Evolutionary conservation across 2,329 filamentous ascomycete species (phyloP), one percentile per base, ranked within the genome.

Genomic region (Penicillium sp.): DNA sequence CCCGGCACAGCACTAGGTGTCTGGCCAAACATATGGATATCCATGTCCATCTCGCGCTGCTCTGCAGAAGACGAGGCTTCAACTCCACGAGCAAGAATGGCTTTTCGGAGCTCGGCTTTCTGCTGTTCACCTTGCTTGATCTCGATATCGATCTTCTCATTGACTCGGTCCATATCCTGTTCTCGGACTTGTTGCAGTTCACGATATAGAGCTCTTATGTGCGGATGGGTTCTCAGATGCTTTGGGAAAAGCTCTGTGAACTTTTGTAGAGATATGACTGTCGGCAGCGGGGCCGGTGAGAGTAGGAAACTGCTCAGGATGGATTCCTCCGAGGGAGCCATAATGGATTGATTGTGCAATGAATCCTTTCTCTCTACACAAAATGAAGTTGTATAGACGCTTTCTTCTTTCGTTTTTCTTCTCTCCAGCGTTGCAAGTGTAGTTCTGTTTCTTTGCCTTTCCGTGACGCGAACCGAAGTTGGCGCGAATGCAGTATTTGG

Each of bases 251-350:
- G 80, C 27, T 86, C 80, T 40, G 84, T 85, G 77, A 96, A 96
- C 61, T 90, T 83, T 53, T 85, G 80, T 43, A 91, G 80, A 7
- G 90, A 86, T 62, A 91, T 78, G 67, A 91, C 83, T 59, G 87
- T 82, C 39, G 88, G 86, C 35, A 96, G 79, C 27, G 88, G 81
- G 7, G 90, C 86, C 11, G 91, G 89, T 29, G 87, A 80, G 34
- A 95, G 82, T 55, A 96, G 84, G 70, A 93, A 95, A 72, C 88
- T 87, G 66, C 81, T 80, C 47, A 96, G 82, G 60, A 96, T 89
- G 27, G 84, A 82, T 52, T 83, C 79, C 76, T 96, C 91, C 41
- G 85, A 87, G 8, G 88, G 86, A 3, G 89, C 78, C 87, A 91
- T 91, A 56, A 59, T 77, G 50, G 45, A 32, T 39, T 29, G 27